Percentiles rank a stretch among this genome's conserved stretches.
These are phyloP conservation scores for Cyclotella sp. DNA, from an alignment of 108 stramenopile species.

Conservation along the genomic window DNA sequence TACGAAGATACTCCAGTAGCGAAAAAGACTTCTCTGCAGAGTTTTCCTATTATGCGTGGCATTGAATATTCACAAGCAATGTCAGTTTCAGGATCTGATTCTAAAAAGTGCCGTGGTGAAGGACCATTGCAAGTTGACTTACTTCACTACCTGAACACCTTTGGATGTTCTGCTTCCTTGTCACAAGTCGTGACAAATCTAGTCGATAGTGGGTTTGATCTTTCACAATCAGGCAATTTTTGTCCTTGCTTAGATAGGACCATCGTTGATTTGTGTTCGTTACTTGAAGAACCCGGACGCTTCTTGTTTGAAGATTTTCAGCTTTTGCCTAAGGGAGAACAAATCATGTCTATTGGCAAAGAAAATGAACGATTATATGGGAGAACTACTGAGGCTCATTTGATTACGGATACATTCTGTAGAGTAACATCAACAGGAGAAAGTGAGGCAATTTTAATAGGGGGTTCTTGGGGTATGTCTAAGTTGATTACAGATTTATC, in stretches of 20 bases:
- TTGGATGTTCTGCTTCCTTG: not conserved
- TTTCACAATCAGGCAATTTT: not conserved
- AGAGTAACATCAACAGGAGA: not conserved
- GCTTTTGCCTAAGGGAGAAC: not conserved
- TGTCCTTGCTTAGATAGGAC: not conserved
- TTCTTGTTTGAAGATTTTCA: not conserved
- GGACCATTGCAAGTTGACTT: not conserved
- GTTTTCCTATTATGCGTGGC: not conserved
- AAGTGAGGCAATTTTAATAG: slow-evolving; percentile 4
- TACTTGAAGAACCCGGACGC: not conserved
- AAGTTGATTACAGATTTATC: not conserved
- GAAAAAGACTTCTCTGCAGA: not conserved
- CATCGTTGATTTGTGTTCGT: not conserved
- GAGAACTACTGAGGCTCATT: not conserved
- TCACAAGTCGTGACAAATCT: not conserved
- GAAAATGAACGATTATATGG: not conserved
- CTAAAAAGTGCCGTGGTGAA: not conserved
- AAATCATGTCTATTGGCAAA: not conserved
- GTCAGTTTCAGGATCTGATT: not conserved
- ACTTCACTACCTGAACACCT: not conserved
- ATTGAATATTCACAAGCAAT: not conserved
- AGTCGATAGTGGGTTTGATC: not conserved
- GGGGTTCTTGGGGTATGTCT: slow-evolving; percentile 1
- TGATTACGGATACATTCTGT: not conserved
- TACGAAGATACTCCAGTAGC: not conserved